Percentiles rank a stretch among this genome's conserved stretches.
Evolutionary conservation across 2,329 filamentous ascomycete species (phyloP).

Genomic region (Fusarium sp.): DNA sequence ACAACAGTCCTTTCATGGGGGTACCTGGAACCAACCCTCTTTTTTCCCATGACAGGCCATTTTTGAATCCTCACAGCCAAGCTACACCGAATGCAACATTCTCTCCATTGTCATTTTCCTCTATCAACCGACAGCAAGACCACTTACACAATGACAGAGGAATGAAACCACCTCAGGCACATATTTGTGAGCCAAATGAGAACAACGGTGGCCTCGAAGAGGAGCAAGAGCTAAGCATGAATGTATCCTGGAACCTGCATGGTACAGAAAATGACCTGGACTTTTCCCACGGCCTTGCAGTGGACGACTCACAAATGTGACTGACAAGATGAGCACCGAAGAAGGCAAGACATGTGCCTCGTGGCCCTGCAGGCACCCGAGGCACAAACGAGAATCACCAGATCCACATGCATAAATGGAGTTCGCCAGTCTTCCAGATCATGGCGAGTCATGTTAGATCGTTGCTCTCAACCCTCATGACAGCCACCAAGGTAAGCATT

Average conservation of each 20-base stretch:
- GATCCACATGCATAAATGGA: not conserved
- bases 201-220: slow-evolving; percentile 22
- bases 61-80: slow-evolving; percentile 43
- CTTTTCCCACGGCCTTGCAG: slow-evolving; percentile 36
- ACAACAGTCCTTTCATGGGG: slow-evolving; percentile 41
- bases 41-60: slow-evolving; percentile 46
- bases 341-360: not conserved
- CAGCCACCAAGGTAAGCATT: not conserved
- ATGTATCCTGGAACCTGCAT: slow-evolving; percentile 41
- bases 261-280: slow-evolving; percentile 32
- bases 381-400: not conserved
- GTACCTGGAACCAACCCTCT: slow-evolving; percentile 47
- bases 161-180: slow-evolving; percentile 39
- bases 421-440: not conserved
- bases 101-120: slow-evolving; percentile 44
- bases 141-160: slow-evolving; percentile 28
- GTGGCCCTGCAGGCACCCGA: not conserved
- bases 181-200: slow-evolving; percentile 41
- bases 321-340: not conserved
- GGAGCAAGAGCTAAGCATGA: slow-evolving; percentile 40
- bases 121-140: slow-evolving; percentile 42
- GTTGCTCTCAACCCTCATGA: not conserved
- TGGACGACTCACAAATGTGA: slow-evolving; percentile 43
- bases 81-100: slow-evolving; percentile 33
- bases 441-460: not conserved